Evolutionary conservation across 768 basidiomycete genomes (phyloP), one percentile per base, ranked within the genome.

Genomic region (Cyclocybe cylindracea): DNA sequence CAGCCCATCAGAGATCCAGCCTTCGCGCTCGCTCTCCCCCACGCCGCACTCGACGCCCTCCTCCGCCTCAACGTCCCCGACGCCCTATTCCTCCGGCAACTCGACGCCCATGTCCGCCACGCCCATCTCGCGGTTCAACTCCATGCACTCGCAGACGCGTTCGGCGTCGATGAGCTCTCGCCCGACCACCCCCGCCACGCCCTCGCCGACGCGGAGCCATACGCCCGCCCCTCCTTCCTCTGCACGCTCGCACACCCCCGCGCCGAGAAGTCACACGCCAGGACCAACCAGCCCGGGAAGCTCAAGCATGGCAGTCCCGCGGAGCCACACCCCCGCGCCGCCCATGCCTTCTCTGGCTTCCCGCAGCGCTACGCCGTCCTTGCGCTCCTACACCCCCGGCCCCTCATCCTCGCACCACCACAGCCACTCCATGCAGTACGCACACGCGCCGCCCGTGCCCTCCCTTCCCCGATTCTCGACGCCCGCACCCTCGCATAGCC

Each of bases 91-190:
- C 73, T 13, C 55, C 65, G 40, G 49, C 24, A 50, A 52, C 18
- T 44, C 39, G 39, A 34, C 46, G 24, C 44, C 18, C 32, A 7
- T 37, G 16, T 38, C 50, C 16, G n/a, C 50, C 1, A 24, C 42
- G 10, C 74, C 77, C 34, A 70, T 79, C 14, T 77, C 80, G 45
- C 80, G 85, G 60, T 79, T 78, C 59, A 70, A 72, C 54, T 70
- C 82, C 11, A 70, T 76, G 9, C 83, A 86, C 24, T 24, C 24
- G 5, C 24, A 24, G 66, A 69, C 76, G 55, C 78, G 85, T 56
- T 85, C 85, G 46, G 66, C 76, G 31, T 87, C 86, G 35, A 75
- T 78, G 68, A 73, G 80, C 37, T 74, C 73, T 43, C 73, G 76
- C 55, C 75, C 78, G 5, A 68, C 74, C 18, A 77, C 77, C 52